Evolutionary conservation across 768 basidiomycete genomes (phyloP), one percentile per base, ranked within the genome.

Genomic region (Podaxis sp.): DNA sequence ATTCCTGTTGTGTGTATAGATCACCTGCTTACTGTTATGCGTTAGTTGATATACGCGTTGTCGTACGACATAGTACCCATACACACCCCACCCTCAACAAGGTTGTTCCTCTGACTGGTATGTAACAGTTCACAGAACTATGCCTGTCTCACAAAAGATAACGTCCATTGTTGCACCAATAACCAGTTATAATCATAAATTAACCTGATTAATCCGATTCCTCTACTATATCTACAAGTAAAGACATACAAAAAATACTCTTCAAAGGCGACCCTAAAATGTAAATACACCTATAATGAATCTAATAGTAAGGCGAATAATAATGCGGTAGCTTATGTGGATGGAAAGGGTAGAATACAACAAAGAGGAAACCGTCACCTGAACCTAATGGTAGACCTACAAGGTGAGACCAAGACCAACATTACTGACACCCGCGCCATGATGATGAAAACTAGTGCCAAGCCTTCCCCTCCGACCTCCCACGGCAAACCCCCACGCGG

Each of bases 401-500:
- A 59, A 37, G 49, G 41, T 30, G 41, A 62, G 20, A 17, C 36
- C 60, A 36, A 57, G n/a, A 57, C 62, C 48, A 26, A 52, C n/a
- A 38, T 15, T 37, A 37, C 53, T 24, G 41, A 38, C 30, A 57
- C 22, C 28, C 36, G 62, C 13, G 17, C 49, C 33, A 57, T 56
- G 33, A 52, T 56, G 33, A 57, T 52, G 50, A 44, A 63, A 51
- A 1, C 20, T 10, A 17, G 40, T 20, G 6, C 49, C 48, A 37
- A 63, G 40, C 24, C 59, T 44, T 40, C 48, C 60, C 28, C 65
- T 53, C 33, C 61, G 56, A 50, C 70, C 62, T 65, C 73, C 55
- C 62, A 72, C 68, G 58, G 66, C 63, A 64, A 84, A 78, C 28
- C 81, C 85, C 80, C 84, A 84, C 30, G 76, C 70, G 2, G 86